phyloP scores from a whole-genome alignment of 176 grass and related monocot genomes.

The Musa itinerans region DNA sequence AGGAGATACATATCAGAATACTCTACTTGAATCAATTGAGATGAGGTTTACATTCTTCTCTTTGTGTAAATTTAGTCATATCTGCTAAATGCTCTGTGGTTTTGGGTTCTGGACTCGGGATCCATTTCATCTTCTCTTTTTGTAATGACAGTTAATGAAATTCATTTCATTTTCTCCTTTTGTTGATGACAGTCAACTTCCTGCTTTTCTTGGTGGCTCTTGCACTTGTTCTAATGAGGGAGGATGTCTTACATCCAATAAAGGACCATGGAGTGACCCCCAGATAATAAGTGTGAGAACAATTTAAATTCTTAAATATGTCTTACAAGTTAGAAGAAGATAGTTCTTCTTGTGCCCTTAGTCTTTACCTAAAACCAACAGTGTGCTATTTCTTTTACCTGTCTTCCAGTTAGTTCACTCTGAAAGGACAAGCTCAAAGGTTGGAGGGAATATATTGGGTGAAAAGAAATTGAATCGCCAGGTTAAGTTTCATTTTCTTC shows the following conservation, averaged over 20 bases:
- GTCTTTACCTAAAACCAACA: not conserved
- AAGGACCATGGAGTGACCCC: constrained; percentile 40
- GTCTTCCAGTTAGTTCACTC: not conserved
- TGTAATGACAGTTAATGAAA: constrained; percentile 25
- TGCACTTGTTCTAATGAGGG: constrained; percentile 34
- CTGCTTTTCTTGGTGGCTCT: constrained; percentile 42
- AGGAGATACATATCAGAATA: constrained; percentile 32
- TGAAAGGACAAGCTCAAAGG: not conserved
- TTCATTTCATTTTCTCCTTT: not conserved
- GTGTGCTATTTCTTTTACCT: not conserved
- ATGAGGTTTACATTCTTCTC: constrained; percentile 16
- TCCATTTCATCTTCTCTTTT: not conserved
- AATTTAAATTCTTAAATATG: not conserved
- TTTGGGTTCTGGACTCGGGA: not conserved
- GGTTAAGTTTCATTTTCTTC: not conserved
- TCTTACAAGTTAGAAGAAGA: not conserved
- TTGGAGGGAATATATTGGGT: not conserved
- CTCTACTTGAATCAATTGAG: constrained; percentile 35
- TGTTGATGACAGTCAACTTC: constrained; percentile 33
- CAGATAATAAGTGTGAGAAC: constrained; percentile 15
- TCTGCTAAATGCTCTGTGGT: not conserved
- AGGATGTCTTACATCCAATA: constrained; percentile 45
- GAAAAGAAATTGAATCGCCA: not conserved
- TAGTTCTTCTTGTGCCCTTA: not conserved
- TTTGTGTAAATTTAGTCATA: not conserved